Base-by-base conservation (phyloP, 768 basidiomycete species). In the Hygrophoropsis aurantiaca region DNA sequence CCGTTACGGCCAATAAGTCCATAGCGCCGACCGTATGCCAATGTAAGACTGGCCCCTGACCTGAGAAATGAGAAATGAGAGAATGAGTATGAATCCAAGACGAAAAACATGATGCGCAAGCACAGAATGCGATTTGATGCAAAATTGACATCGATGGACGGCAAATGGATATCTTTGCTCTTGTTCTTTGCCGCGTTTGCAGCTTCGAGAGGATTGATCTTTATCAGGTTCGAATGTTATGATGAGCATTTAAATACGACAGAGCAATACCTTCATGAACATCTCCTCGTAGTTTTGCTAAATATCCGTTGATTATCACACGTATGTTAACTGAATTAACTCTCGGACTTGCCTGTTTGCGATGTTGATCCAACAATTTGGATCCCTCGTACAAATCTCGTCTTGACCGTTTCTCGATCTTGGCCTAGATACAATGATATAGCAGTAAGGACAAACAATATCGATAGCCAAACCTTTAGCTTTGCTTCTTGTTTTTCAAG, bases 271-370 rank as follows among this genome's bases (percentile, higher is more conserved):
- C 78, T 97, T 92, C 90, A 99, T 90, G 72, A 94, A 99, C 83
- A 99, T 86, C 62, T 99, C 97, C 62, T 98, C 95, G 69, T 97
- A 98, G 16, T 86, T 82, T 88, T 97, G 93, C 85, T 98, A 57
- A 15, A 38, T 16, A 5, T 20, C 20, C 47, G 42, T 58, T 25
- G 52, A 50, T 18, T 33, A 15, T 43, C n/a, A 30, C 18, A 38
- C 32, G 15, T 16, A 21, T 13, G 27, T 8, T 37, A 24, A 5
- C 20, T 20, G 32, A 11, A 19, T 9, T 26, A 26, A 11, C 21
- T 32, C 21, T 27, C 38, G 36, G 33, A 55, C 72, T 45, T 52
- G 85, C 89, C 75, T 94, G 92, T 71, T 93, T 94, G 66, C 85
- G 82, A 67, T 90, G 85, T 54, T 92, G 85, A 60, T 97, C 93